Evolutionary conservation across 495 filamentous ascomycete genomes (phyloP), one percentile per base, ranked within the genome.

Genomic region (Lophiotrema nucula): DNA sequence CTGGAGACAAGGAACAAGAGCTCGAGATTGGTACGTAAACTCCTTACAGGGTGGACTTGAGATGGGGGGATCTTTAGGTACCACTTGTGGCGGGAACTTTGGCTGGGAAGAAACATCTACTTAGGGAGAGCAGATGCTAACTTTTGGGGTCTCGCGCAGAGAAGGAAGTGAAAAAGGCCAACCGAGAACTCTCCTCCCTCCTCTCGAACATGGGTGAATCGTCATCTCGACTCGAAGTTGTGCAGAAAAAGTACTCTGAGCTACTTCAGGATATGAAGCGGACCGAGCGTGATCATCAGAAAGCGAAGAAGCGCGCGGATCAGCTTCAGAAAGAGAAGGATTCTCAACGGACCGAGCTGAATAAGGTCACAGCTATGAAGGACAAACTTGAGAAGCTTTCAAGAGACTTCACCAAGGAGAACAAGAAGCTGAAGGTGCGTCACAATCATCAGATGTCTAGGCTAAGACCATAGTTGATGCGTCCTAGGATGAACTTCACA

Each of bases 251-350:
- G 66, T 97, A 92, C 56, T 88, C 88, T 41, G 92, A 97, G 59
- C 82, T 97, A 2, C 78, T 96, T 48, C 84, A 87, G 35, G 90
- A 96, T 53, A 95, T 98, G 90, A 96, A 95, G 67, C 84, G 90
- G 47, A 80, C 95, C 55, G 92, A 97, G 69, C 87, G 92, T 25
- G 93, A 97, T 51, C 89, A 95, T 66, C 79, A 87, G 37, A 97
- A 96, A 74, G 91, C 90, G 67, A 96, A 96, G 76, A 98, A 97
- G 73, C 86, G 90, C 8, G 89, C 87, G 15, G 93, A 98, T 72
- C 88, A 90, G 65, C 70, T 97, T 53, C 93, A 98, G 73, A 97
- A 97, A 71, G 93, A 98, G 61, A 95, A 95, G 70, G 93, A 98
- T 72, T 85, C 88, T 58, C 83, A 84, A 18, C 84, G 88, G 60